Base-by-base conservation (phyloP, 2,329 filamentous ascomycete species). In the Talaromyces sp. region DNA sequence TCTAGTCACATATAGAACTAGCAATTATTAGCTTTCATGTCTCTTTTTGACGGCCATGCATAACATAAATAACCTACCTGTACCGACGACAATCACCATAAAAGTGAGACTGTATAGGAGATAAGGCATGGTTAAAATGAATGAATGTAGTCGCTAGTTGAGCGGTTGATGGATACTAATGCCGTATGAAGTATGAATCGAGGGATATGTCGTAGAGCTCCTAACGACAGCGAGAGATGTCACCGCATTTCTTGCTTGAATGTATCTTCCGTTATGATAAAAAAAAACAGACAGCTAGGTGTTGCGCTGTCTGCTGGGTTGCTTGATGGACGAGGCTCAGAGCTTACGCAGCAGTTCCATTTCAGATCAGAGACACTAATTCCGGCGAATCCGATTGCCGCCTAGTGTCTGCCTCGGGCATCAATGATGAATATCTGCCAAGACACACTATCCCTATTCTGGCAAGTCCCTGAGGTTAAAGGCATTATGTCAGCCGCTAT, bases 1-100 rank as follows among this genome's bases (percentile, higher is more conserved):
- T 71, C 94, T 92, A 65, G 91, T 94, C 70, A 95, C 81, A 84
- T 93, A 97, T 72, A 95, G 88, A 66, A 83, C 86, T 91, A 53
- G 34, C 40, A 53, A 31, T 27, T 31, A 53, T 38, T 22, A 62
- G 47, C 22, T 58, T 40, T 36, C 36, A 53, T 67, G 65, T 71
- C 67, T 70, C 22, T 65, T 63, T 59, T n/a, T n/a, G n/a, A n/a
- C n/a, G n/a, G n/a, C n/a, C n/a, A n/a, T n/a, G n/a, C 8, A 19
- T 19, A 63, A 45, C 58, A 53, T 58, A 58, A 58, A 65, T 59
- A 62, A 73, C 81, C 67, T 83, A 91, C 89, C 81, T 64, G 92
- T 95, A 67, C 88, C 89, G 69, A 85, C 74, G 71, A 93, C 74
- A 73, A 97, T 83, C 75, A 91, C 84, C 71, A 89, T 78, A 76